Evolutionary conservation across 306 rosid genomes (phyloP).

Genomic region (Prunus fruticosa): DNA sequence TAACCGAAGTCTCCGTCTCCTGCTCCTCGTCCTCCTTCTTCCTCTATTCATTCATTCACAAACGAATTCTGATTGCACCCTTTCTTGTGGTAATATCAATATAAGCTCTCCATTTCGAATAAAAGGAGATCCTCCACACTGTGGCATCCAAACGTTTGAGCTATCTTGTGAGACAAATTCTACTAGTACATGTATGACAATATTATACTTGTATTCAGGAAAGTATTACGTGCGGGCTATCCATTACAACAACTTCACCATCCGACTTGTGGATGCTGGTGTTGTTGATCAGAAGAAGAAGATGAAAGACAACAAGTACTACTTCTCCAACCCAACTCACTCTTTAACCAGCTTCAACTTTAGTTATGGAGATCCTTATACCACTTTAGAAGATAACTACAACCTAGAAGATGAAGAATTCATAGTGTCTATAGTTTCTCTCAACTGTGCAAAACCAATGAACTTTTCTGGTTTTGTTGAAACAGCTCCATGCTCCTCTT

Average conservation of each 20-base stretch:
- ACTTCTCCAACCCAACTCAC: background rate
- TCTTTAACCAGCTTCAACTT: conserved; percentile 7
- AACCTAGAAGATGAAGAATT: too few relatives aligned
- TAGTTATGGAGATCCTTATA: background rate
- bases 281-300: background rate
- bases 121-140: conserved; percentile 5
- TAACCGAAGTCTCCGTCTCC: too few relatives aligned
- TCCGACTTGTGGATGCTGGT: conserved; percentile 28
- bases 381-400: too few relatives aligned
- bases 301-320: too few relatives aligned
- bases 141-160: background rate
- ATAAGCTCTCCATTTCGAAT: conserved; percentile 14
- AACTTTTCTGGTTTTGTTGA: background rate
- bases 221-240: conserved; percentile 5
- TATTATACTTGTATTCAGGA: background rate
- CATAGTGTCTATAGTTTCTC: background rate
- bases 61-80: background rate
- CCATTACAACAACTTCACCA: conserved; percentile 24
- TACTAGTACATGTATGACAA: background rate
- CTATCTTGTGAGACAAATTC: conserved; percentile 18
- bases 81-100: conserved; percentile 11
- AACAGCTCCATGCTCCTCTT: too few relatives aligned
- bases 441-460: conserved; percentile 13
- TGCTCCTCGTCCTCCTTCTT: too few relatives aligned
- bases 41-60: too few relatives aligned